Percentiles rank a stretch among this genome's conserved stretches.
These are phyloP conservation scores for Rhynchospora breviuscula DNA, from an alignment of 176 grass and related monocot species.

Conservation along the genomic window DNA sequence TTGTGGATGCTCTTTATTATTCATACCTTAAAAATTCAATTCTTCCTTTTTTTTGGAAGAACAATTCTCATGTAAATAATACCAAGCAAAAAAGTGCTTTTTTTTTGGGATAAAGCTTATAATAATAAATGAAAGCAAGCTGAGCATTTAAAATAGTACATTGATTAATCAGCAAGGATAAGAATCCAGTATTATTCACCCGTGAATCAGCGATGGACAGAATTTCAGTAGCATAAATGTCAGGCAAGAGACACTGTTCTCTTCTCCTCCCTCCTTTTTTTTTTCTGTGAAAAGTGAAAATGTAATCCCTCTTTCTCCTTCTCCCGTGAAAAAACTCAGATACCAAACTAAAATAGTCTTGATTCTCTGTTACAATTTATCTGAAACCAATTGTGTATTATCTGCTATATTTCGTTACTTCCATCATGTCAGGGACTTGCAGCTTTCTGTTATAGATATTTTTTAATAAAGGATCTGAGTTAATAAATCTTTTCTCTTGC, in stretches of 20 bases:
- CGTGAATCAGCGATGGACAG: neutral
- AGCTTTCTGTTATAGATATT: neutral
- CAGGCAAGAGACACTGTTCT: neutral
- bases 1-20: no score
- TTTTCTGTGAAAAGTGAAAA: neutral
- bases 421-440: neutral
- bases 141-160: neutral
- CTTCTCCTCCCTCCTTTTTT: neutral
- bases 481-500: neutral
- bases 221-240: constrained; percentile 4
- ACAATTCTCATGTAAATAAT: neutral
- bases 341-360: neutral
- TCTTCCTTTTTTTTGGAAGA: no score
- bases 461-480: neutral
- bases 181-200: neutral
- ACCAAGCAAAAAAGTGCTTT: neutral
- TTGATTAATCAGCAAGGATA: neutral
- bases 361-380: neutral
- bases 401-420: neutral
- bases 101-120: neutral
- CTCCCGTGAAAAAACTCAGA: neutral
- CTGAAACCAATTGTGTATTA: neutral
- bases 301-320: neutral
- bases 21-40: no score
- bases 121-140: neutral